Evolutionary conservation across 495 filamentous ascomycete species (phyloP), one percentile per base, ranked within the genome.

Genomic region (Amphirosellinia nigrospora): DNA sequence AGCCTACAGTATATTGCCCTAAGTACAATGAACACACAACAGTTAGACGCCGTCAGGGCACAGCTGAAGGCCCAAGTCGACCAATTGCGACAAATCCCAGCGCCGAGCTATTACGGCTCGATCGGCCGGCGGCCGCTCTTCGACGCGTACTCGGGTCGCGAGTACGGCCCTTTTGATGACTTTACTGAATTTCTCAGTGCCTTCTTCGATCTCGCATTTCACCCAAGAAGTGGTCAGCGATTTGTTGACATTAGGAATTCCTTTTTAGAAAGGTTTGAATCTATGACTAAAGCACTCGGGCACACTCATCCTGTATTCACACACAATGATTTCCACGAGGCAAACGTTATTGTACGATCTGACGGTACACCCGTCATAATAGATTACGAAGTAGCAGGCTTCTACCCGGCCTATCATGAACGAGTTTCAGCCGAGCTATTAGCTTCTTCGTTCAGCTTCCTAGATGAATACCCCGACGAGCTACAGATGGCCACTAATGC

Each of bases 61-160:
- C 41, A 60, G 68, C 71, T 66, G 0, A 53, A 46, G 15, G 60
- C 39, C 26, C 45, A 74, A 58, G 45, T 74, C 3, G 46, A 70
- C 36, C 60, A 67, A 62, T 30, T 74, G 41, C 66, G 73, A 21
- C 45, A 56, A 2, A 66, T 73, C 28, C 66, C 55, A 15, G 38
- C 41, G 21, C 45, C 52, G 19, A 36, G 26, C n/a, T 71, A 58
- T 23, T 74, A 46, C 19, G 62, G 72, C 10, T 32, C 43, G 16
- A 43, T 71, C 9, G 56, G 66, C 2, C 48, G 39, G 3, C 66
- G 66, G 7, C 52, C 66, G 0, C 41, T 68, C 1, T 5, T 3
- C 4, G 28, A 59, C 16, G 7, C 4, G 7, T 38, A 10, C 38
- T 11, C 30, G 3, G 52, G 23, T 16, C 7, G 3, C 1, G 10